These are phyloP conservation scores for Sporothrix luriei DNA, from an alignment of 2,329 filamentous ascomycete species.

Conservation along the genomic window DNA sequence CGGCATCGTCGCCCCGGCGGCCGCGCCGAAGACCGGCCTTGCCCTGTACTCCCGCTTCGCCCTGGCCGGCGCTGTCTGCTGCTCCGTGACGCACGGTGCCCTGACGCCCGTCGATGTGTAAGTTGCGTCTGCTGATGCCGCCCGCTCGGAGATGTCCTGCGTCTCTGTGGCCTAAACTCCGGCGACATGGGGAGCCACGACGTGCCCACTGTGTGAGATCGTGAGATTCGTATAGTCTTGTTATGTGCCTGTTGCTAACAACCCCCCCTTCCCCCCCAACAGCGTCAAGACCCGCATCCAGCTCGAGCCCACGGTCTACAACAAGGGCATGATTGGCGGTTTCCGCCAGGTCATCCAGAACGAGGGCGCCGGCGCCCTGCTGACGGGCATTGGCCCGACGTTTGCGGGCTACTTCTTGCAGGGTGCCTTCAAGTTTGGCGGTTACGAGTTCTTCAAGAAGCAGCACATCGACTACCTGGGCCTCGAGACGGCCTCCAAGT, in stretches of 20 bases:
- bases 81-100: constrained; percentile 94
- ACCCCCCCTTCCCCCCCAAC: too few species aligned
- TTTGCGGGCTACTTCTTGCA: constrained; percentile 82
- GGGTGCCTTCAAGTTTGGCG: constrained; percentile 84
- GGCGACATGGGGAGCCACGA: not conserved
- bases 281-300: constrained; percentile 88
- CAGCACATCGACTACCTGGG: constrained; percentile 74
- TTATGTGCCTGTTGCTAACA: too few species aligned
- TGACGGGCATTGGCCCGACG: constrained; percentile 77
- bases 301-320: constrained; percentile 79
- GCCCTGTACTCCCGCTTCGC: constrained; percentile 93
- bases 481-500: constrained; percentile 68
- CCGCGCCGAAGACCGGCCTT: constrained; percentile 52
- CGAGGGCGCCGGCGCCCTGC: constrained; percentile 75
- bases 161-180: not conserved
- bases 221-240: too few species aligned
- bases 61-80: constrained; percentile 96
- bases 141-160: not conserved
- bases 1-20: constrained; percentile 47
- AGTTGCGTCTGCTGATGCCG: constrained; percentile 48
- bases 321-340: constrained; percentile 75
- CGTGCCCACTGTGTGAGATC: too few species aligned
- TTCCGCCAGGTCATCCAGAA: constrained; percentile 74
- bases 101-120: constrained; percentile 99
- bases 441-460: constrained; percentile 89